Evolutionary conservation across 2,329 filamentous ascomycete genomes (phyloP).

Genomic region (Curvularia spicifera): DNA sequence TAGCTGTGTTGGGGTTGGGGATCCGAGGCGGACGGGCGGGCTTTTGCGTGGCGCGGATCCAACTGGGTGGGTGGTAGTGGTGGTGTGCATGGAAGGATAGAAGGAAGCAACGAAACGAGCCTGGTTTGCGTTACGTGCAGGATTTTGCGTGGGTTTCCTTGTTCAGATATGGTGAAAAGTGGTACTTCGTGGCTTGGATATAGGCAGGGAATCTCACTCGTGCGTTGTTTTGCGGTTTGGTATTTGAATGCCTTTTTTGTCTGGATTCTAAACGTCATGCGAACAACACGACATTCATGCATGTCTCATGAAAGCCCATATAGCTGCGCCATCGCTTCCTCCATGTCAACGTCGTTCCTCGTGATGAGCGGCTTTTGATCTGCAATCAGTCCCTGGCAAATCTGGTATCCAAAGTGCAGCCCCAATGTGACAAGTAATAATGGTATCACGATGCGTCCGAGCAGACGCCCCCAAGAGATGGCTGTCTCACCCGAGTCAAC

Average conservation of each 20-base stretch:
- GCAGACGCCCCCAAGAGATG: slow-evolving; percentile 19
- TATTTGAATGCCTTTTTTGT: background rate
- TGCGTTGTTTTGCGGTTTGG: background rate
- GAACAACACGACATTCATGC: background rate
- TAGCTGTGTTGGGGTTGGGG: background rate
- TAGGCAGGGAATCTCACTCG: background rate
- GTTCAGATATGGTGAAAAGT: background rate
- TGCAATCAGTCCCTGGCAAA: background rate
- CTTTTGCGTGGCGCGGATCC: background rate
- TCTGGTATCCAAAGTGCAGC: slow-evolving; percentile 12
- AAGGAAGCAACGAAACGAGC: background rate
- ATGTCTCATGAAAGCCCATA: slow-evolving; percentile 7
- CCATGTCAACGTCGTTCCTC: slow-evolving; percentile 14
- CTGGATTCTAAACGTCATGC: background rate
- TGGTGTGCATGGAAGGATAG: background rate
- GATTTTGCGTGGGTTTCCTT: background rate
- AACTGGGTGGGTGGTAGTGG: background rate
- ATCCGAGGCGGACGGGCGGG: background rate
- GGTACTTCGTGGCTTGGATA: background rate
- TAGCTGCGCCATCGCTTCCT: slow-evolving; percentile 13
- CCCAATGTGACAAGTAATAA: slow-evolving; percentile 12
- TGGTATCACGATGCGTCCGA: slow-evolving; percentile 20
- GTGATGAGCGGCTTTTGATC: slow-evolving; percentile 7
- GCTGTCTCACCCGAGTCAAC: background rate
- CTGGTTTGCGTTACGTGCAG: background rate